Conservation (phyloP, 192 early-diverging fungal genomes). For the Spizellomyces punctatus region DNA sequence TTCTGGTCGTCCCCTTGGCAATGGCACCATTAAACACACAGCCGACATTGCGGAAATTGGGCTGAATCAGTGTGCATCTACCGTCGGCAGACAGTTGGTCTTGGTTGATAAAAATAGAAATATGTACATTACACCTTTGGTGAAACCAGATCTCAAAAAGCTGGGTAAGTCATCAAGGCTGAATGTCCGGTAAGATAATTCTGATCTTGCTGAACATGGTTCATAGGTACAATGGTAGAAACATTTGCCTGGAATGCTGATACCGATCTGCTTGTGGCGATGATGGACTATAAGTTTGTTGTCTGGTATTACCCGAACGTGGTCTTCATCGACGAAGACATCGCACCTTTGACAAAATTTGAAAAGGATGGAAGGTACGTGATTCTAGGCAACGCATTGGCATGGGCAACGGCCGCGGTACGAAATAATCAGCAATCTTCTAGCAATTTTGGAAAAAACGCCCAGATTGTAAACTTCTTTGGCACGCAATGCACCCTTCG, state of each 20-base stretch:
- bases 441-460: slow-evolving; percentile 55
- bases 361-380: slow-evolving; percentile 55
- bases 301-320: slow-evolving; percentile 66
- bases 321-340: slow-evolving; percentile 64
- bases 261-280: slow-evolving; percentile 47
- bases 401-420: background rate
- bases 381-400: background rate
- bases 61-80: slow-evolving; percentile 46
- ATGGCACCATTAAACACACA: slow-evolving; percentile 48
- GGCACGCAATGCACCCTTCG: slow-evolving; percentile 59
- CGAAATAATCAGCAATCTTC: background rate
- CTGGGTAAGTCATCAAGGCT: slow-evolving; percentile 35
- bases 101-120: slow-evolving; percentile 63
- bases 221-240: slow-evolving; percentile 58
- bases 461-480: slow-evolving; percentile 50
- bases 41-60: slow-evolving; percentile 50
- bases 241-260: slow-evolving; percentile 62
- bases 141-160: slow-evolving; percentile 51
- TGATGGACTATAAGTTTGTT: slow-evolving; percentile 57
- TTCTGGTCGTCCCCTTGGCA: slow-evolving; percentile 46
- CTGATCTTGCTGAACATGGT: background rate
- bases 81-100: slow-evolving; percentile 46
- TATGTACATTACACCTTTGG: slow-evolving; percentile 50
- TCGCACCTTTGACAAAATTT: slow-evolving; percentile 49
- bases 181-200: background rate